phyloP scores from a whole-genome alignment of 164 flowering plant species.

The Tetrastigma voinierianum region DNA sequence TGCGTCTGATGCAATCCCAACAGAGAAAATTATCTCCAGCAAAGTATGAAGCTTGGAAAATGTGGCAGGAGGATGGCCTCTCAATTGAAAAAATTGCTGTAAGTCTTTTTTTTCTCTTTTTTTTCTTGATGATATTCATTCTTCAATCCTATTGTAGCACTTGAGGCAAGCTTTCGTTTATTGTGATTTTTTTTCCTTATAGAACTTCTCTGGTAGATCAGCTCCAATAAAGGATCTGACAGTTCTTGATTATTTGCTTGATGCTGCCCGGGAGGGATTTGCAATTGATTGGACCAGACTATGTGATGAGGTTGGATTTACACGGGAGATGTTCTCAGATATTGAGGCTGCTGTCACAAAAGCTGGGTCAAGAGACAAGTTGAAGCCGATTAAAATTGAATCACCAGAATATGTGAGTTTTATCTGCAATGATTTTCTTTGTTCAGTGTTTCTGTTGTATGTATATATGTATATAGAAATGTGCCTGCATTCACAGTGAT shows the following conservation, averaged over 20 bases:
- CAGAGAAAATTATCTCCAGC: slow-evolving; percentile 39
- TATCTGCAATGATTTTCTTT: neutral
- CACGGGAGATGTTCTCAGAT: slow-evolving; percentile 21
- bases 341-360: slow-evolving; percentile 42
- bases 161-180: neutral
- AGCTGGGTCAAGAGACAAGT: slow-evolving; percentile 52
- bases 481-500: neutral
- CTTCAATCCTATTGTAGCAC: neutral
- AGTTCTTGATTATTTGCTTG: slow-evolving; percentile 46
- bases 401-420: slow-evolving; percentile 55
- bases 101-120: slow-evolving; percentile 10
- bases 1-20: slow-evolving; percentile 16
- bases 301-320: slow-evolving; percentile 39
- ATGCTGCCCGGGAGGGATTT: slow-evolving; percentile 54
- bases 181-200: neutral
- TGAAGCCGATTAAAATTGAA: slow-evolving; percentile 59
- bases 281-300: slow-evolving; percentile 50
- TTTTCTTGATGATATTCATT: neutral
- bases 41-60: slow-evolving; percentile 62
- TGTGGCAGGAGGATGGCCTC: slow-evolving; percentile 59
- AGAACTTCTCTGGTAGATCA: slow-evolving; percentile 59
- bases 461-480: neutral
- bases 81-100: slow-evolving; percentile 49
- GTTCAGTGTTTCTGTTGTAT: neutral
- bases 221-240: slow-evolving; percentile 62